Evolutionary conservation across 305 asterid species (phyloP).

Genomic region (Rubia occidens): DNA sequence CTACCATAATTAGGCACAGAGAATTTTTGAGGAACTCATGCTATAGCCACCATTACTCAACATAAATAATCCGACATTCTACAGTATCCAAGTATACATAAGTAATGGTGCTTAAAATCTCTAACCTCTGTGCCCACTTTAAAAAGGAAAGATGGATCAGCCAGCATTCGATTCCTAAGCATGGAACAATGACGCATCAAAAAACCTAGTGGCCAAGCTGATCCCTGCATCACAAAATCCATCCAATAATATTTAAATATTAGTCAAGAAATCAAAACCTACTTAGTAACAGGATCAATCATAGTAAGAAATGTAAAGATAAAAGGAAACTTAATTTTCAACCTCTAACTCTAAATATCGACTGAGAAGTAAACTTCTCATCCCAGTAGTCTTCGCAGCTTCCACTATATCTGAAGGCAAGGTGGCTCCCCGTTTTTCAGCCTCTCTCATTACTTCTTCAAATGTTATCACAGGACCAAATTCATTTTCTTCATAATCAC

Average conservation of each 20-base stretch:
- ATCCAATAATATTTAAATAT: neutral
- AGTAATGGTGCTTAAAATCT: conserved; percentile 7
- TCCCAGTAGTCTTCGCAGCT: conserved; percentile 65
- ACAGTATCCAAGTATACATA: neutral
- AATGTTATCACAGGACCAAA: conserved; percentile 61
- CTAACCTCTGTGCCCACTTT: conserved; percentile 84
- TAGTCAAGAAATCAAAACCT: conserved; percentile 13
- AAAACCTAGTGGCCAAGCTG: conserved; percentile 71
- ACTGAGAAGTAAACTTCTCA: conserved; percentile 48
- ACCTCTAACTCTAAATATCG: conserved; percentile 87
- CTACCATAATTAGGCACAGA: neutral
- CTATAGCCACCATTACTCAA: neutral
- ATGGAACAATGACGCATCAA: conserved; percentile 59
- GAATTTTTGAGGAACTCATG: neutral
- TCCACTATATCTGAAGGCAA: conserved; percentile 70
- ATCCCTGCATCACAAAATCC: conserved; percentile 37
- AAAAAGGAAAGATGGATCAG: conserved; percentile 80
- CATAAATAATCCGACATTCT: neutral
- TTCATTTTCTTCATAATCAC: conserved; percentile 47
- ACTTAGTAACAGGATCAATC: neutral
- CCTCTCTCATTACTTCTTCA: conserved; percentile 55
- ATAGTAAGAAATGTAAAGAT: neutral
- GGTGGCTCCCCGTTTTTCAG: conserved; percentile 44
- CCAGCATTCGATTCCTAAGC: conserved; percentile 85
- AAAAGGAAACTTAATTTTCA: conserved; percentile 16